phyloP scores from a whole-genome alignment of 768 basidiomycete species.

The Lactarius tabidus region DNA sequence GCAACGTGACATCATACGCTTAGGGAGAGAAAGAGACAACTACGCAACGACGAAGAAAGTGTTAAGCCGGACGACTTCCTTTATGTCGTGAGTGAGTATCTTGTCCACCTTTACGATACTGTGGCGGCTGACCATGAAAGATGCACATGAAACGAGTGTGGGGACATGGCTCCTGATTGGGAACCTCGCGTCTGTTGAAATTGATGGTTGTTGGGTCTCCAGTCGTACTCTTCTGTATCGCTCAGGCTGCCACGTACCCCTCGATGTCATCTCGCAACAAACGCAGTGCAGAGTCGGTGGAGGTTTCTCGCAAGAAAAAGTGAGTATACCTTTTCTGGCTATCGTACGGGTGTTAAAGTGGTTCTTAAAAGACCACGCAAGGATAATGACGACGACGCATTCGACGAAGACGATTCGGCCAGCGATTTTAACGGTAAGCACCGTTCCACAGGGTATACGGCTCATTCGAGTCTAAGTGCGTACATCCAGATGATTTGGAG shows the following conservation, averaged over 20 bases:
- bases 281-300: constrained; percentile 20
- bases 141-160: constrained; percentile 6
- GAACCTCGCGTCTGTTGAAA: constrained; percentile 10
- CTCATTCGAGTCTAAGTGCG: background rate
- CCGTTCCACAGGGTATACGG: background rate
- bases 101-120: background rate
- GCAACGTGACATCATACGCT: background rate
- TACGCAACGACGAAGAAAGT: background rate
- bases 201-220: constrained; percentile 1
- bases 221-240: background rate
- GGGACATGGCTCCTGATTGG: constrained; percentile 14
- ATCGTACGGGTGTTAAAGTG: constrained; percentile 27
- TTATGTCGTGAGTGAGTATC: background rate
- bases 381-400: constrained; percentile 31
- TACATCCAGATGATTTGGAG: constrained; percentile 28
- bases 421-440: constrained; percentile 30
- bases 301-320: constrained; percentile 30
- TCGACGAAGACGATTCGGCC: constrained; percentile 28
- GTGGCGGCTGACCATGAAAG: background rate
- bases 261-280: constrained; percentile 17
- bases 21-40: background rate
- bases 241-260: constrained; percentile 5
- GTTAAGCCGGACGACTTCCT: background rate
- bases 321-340: constrained; percentile 25
- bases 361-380: constrained; percentile 19